These are phyloP conservation scores for Fusarium sambucinum DNA, from an alignment of 2,329 filamentous ascomycete genomes.

Conservation along the genomic window DNA sequence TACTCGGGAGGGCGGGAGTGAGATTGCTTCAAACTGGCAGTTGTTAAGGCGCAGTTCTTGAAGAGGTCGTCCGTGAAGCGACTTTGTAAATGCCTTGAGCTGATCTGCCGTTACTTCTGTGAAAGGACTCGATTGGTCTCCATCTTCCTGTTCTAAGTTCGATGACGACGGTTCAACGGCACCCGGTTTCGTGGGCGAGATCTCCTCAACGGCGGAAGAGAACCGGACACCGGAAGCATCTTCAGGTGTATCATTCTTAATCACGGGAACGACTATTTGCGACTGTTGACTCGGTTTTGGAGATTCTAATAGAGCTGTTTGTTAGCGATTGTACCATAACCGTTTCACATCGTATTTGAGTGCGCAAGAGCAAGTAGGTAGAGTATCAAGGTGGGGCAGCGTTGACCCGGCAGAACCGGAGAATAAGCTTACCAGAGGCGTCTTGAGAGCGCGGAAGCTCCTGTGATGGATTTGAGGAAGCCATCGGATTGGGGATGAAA, in stretches of 20 bases:
- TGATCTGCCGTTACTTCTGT: slow-evolving; percentile 69
- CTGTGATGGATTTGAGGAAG: slow-evolving; percentile 35
- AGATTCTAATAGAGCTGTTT: slow-evolving; percentile 17
- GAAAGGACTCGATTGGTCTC: slow-evolving; percentile 49
- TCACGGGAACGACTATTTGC: slow-evolving; percentile 20
- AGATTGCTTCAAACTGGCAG: slow-evolving; percentile 91
- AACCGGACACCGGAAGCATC: slow-evolving; percentile 73
- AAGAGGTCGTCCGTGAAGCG: slow-evolving; percentile 78
- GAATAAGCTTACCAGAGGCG: slow-evolving; percentile 44
- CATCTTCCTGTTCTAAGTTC: slow-evolving; percentile 36
- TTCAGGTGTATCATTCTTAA: slow-evolving; percentile 21
- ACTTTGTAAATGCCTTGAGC: slow-evolving; percentile 77
- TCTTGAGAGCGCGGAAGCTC: slow-evolving; percentile 39
- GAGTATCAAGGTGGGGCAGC: slow-evolving; percentile 48
- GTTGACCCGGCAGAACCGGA: slow-evolving; percentile 45
- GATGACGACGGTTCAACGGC: slow-evolving; percentile 44
- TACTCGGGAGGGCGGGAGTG: slow-evolving; percentile 86
- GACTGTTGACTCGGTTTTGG: slow-evolving; percentile 18
- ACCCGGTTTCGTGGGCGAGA: slow-evolving; percentile 62
- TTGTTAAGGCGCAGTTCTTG: slow-evolving; percentile 87
- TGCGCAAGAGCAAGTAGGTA: slow-evolving; percentile 24
- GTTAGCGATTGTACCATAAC: slow-evolving; percentile 41
- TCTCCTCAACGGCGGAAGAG: slow-evolving; percentile 77
- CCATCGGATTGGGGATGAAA: slow-evolving; percentile 36
- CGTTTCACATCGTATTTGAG: slow-evolving; percentile 19